phyloP scores from a whole-genome alignment of 2,329 filamentous ascomycete genomes.

The Colletotrichum sp. region DNA sequence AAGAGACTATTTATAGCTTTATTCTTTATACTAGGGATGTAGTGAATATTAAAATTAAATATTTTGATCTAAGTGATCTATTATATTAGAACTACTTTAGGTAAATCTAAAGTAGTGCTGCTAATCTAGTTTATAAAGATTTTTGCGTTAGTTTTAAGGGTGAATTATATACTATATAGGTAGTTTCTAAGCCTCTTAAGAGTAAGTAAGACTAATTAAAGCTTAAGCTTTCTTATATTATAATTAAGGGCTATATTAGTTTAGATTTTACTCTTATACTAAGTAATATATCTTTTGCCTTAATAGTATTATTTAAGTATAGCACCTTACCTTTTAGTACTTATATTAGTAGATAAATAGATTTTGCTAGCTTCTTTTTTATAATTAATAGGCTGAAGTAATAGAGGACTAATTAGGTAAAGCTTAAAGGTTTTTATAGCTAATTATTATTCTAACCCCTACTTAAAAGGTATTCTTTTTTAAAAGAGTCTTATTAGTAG shows the following conservation, averaged over 20 bases:
- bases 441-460: rapidly evolving
- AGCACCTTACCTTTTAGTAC: rapidly evolving
- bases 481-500: neutral
- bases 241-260: neutral
- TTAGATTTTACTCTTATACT: neutral
- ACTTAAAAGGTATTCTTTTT: neutral
- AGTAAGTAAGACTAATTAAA: neutral
- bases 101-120: too few species aligned
- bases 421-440: neutral
- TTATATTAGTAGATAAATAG: neutral
- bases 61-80: too few species aligned
- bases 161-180: neutral
- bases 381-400: neutral
- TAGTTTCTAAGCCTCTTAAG: neutral
- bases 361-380: neutral
- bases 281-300: neutral
- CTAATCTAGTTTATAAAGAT: too few species aligned
- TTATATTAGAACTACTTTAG: too few species aligned
- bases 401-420: neutral
- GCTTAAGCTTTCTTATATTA: neutral
- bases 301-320: neutral
- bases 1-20: too few species aligned
- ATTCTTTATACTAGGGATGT: too few species aligned
- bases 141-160: neutral
- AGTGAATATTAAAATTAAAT: too few species aligned